Evolutionary conservation across 2,329 filamentous ascomycete species (phyloP), one percentile per base, ranked within the genome.

Genomic region (Cladorrhinum sp.): DNA sequence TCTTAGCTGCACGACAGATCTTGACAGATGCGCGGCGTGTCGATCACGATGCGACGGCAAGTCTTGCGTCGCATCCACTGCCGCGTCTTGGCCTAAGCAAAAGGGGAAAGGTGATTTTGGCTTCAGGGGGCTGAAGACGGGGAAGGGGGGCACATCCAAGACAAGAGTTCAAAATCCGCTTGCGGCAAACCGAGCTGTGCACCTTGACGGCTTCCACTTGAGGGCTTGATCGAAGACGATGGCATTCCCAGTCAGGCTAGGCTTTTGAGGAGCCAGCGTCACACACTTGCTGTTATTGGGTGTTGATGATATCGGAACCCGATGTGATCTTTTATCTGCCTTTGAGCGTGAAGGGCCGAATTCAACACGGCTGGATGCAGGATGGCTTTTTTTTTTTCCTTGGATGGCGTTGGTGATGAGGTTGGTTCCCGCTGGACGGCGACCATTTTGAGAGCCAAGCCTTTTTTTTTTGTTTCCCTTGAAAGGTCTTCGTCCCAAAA

Each of bases 1-100:
- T 60, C 59, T 62, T 51, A 45, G 62, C 63, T 68, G 66, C 66
- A 68, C 60, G 63, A 67, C 66, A 68, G 67, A 68, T 68, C 66
- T 62, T 66, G 66, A 66, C 66, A 67, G 67, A 68, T 66, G 65
- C 55, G 65, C 61, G 60, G 67, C 65, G 61, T 50, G 67, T 66
- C 67, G 67, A 68, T 68, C 67, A 66, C 53, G 65, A 68, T 67
- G 66, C 64, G 64, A 66, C 64, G 55, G 45, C 58, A 60, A 53
- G 62, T 65, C 58, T 62, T 62, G 65, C 63, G 59, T 60, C 38
- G 56, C 58, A 60, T 25, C 49, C 20, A 62, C 24, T 65, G 59
- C 65, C 60, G 59, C 29, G 61, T 41, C 61, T 64, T 65, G 58
- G 62, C 60, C 27, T 24, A 22, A 16, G 51, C 56, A 22, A 62